phyloP scores from a whole-genome alignment of 495 filamentous ascomycete genomes.

The Stereocaulon alpinum region DNA sequence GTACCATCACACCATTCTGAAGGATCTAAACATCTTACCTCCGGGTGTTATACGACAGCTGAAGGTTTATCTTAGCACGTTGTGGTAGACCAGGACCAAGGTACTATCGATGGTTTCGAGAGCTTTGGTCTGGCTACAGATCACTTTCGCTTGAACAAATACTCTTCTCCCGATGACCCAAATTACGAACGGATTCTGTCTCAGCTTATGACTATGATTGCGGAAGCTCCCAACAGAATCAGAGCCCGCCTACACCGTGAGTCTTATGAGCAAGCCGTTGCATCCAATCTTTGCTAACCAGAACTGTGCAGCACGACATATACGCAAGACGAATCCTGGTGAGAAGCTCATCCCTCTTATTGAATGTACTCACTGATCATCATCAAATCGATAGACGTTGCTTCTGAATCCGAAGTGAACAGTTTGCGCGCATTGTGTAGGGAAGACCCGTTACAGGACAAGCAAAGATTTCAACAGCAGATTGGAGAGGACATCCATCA shows the following conservation, averaged over 20 bases:
- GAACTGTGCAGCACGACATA: background rate
- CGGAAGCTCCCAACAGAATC: background rate
- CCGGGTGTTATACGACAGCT: background rate
- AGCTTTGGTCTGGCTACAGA: background rate
- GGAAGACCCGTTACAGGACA: background rate
- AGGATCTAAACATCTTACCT: no score
- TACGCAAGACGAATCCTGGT: background rate
- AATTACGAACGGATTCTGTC: background rate
- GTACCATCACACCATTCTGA: no score
- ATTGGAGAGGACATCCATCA: background rate
- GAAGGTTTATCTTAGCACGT: background rate
- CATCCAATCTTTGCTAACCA: background rate
- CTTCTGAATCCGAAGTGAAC: background rate
- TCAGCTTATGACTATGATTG: background rate
- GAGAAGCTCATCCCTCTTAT: background rate
- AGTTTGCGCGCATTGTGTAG: background rate
- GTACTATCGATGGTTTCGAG: background rate
- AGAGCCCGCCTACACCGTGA: background rate
- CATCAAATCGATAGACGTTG: background rate
- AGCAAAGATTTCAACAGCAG: background rate
- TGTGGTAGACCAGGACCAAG: background rate
- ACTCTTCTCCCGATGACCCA: background rate
- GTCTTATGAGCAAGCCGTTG: background rate
- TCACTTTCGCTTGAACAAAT: conserved; percentile 1
- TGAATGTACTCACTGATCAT: background rate